Percentiles rank a stretch among this genome's conserved stretches.
These are phyloP conservation scores for Beverwykella pulmonaria DNA, from an alignment of 495 filamentous ascomycete genomes.

Conservation along the genomic window DNA sequence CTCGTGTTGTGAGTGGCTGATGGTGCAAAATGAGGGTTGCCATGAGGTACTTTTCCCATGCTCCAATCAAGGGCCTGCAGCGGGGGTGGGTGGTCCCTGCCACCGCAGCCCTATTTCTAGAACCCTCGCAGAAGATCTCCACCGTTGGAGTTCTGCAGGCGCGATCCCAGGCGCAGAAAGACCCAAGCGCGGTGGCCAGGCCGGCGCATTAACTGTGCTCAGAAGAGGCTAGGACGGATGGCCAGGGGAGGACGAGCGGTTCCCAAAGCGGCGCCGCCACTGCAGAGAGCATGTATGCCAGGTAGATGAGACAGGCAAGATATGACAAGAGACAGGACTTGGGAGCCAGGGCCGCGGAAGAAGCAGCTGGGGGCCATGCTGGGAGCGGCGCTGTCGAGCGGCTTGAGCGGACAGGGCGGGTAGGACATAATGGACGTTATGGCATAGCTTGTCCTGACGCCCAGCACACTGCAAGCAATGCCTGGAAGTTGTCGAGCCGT, in stretches of 20 bases:
- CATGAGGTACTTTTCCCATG: slow-evolving; percentile 27
- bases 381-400: slow-evolving; percentile 15
- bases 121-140: slow-evolving; percentile 41
- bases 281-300: slow-evolving; percentile 19
- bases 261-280: slow-evolving; percentile 36
- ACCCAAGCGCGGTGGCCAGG: slow-evolving; percentile 31
- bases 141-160: slow-evolving; percentile 35
- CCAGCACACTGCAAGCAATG: slow-evolving; percentile 18
- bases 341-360: slow-evolving; percentile 29
- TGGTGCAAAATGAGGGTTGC: slow-evolving; percentile 36
- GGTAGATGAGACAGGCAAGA: slow-evolving; percentile 27
- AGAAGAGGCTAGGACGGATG: slow-evolving; percentile 23
- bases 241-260: slow-evolving; percentile 28
- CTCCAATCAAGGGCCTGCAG: slow-evolving; percentile 28
- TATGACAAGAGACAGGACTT: slow-evolving; percentile 12
- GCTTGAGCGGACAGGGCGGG: slow-evolving; percentile 14
- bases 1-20: slow-evolving; percentile 41
- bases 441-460: slow-evolving; percentile 28
- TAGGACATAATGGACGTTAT: slow-evolving; percentile 13
- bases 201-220: slow-evolving; percentile 32
- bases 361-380: slow-evolving; percentile 24
- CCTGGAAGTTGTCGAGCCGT: slow-evolving; percentile 16
- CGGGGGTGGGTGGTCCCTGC: slow-evolving; percentile 17
- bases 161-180: slow-evolving; percentile 34
- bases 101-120: slow-evolving; percentile 41